Percentiles rank a stretch among this genome's conserved stretches.
Evolutionary conservation across 169 alveolate species (phyloP).

Genomic region (Plasmodium gaboni): DNA sequence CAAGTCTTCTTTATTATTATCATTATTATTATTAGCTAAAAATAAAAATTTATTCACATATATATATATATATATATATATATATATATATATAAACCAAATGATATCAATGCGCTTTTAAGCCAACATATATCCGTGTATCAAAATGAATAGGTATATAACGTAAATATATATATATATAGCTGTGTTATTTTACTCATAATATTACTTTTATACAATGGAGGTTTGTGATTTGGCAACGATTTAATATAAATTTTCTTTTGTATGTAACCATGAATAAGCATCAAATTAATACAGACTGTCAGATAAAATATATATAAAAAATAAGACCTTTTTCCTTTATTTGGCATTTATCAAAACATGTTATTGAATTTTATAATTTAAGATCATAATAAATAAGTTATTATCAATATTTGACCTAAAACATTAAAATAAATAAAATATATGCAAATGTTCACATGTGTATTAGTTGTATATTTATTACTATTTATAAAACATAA

Average conservation of each 20-base stretch:
- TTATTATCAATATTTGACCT: constrained; percentile 13
- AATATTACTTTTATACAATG: constrained; percentile 28
- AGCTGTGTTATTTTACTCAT: not conserved
- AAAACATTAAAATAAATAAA: not conserved
- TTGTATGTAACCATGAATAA: constrained; percentile 4
- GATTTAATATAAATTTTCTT: not conserved
- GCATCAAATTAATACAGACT: constrained; percentile 18
- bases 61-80: not conserved
- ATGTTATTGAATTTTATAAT: not conserved
- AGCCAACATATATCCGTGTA: not conserved
- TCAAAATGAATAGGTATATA: not conserved
- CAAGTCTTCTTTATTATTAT: constrained; percentile 52
- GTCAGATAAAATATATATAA: constrained; percentile 11
- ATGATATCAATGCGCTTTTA: too few relatives aligned
- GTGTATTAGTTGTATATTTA: too few relatives aligned
- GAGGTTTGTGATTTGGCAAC: not conserved
- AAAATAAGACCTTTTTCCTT: not conserved
- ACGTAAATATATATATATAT: not conserved
- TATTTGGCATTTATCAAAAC: constrained; percentile 60
- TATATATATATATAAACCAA: not conserved
- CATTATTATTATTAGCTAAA: not conserved
- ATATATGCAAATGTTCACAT: not conserved
- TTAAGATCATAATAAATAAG: not conserved
- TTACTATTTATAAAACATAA: too few relatives aligned
- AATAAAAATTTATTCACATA: not conserved